Percentiles rank a stretch among this genome's conserved stretches.
These are phyloP conservation scores for Pseudonitzschia multiseries DNA, from an alignment of 108 stramenopile genomes.

Conservation along the genomic window DNA sequence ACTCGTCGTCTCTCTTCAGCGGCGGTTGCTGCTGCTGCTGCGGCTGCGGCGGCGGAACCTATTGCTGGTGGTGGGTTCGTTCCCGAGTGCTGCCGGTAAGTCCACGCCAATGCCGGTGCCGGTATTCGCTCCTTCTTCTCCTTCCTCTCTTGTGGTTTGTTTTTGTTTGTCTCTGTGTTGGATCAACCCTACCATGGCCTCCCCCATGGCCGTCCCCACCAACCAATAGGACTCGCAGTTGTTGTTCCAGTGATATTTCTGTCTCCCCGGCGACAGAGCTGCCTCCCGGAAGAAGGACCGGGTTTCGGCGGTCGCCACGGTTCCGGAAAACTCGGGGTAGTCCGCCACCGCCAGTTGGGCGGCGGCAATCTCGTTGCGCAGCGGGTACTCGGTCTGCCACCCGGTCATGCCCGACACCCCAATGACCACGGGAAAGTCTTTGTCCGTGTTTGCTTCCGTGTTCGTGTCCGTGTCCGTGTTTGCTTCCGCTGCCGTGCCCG, in stretches of 20 bases:
- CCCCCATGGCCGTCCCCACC: conserved; percentile 27
- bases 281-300: conserved; percentile 17
- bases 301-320: conserved; percentile 27
- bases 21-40: too few species aligned
- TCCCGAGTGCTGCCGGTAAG: too few species aligned
- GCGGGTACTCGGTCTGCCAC: neutral
- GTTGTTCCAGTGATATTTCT: conserved; percentile 32
- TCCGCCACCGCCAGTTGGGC: conserved; percentile 25
- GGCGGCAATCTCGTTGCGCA: neutral
- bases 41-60: too few species aligned
- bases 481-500: too few species aligned
- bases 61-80: too few species aligned
- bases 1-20: too few species aligned
- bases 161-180: too few species aligned
- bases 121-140: too few species aligned
- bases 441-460: too few species aligned
- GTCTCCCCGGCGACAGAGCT: conserved; percentile 15
- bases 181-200: conserved; percentile 13
- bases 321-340: conserved; percentile 27
- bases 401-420: conserved; percentile 46
- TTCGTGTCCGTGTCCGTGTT: too few species aligned
- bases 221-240: conserved; percentile 33
- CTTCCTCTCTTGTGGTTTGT: too few species aligned
- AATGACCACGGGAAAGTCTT: conserved; percentile 38
- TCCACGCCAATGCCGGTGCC: too few species aligned